phyloP scores from a whole-genome alignment of 2,329 filamentous ascomycete genomes.

The Penicillium italicum region DNA sequence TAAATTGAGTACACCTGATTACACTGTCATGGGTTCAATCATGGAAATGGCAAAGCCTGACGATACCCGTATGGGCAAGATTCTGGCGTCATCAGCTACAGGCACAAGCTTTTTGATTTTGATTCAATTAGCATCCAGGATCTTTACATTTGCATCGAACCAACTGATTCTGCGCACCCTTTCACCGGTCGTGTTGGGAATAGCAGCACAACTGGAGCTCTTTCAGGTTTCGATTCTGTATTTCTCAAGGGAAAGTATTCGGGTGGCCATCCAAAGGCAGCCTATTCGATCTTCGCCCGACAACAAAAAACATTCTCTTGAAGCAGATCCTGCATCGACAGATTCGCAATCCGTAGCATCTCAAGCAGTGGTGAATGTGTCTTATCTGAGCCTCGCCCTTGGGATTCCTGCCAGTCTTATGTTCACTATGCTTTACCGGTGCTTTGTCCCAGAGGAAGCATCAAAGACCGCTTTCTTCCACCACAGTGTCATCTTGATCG shows the following conservation, averaged over 20 bases:
- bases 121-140: constrained; percentile 81
- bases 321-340: constrained; percentile 12
- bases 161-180: constrained; percentile 84
- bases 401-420: constrained; percentile 62
- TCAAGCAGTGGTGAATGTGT: constrained; percentile 83
- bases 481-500: constrained; percentile 53
- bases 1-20: background rate
- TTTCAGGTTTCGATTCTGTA: constrained; percentile 92
- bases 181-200: constrained; percentile 77
- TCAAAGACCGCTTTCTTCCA: constrained; percentile 61
- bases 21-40: background rate
- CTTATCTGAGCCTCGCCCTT: constrained; percentile 71
- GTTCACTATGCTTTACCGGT: constrained; percentile 67
- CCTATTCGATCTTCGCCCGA: constrained; percentile 33
- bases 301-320: constrained; percentile 12
- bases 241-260: constrained; percentile 85
- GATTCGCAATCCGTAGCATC: constrained; percentile 31
- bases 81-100: constrained; percentile 48
- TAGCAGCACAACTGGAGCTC: constrained; percentile 86
- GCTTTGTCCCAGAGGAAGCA: constrained; percentile 49
- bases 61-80: constrained; percentile 18
- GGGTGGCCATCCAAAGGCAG: constrained; percentile 86
- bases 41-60: constrained; percentile 17
- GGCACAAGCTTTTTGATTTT: constrained; percentile 83
- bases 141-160: constrained; percentile 86